These are phyloP conservation scores for Globisporangium perplexum DNA, from an alignment of 352 stramenopile species.

Conservation along the genomic window DNA sequence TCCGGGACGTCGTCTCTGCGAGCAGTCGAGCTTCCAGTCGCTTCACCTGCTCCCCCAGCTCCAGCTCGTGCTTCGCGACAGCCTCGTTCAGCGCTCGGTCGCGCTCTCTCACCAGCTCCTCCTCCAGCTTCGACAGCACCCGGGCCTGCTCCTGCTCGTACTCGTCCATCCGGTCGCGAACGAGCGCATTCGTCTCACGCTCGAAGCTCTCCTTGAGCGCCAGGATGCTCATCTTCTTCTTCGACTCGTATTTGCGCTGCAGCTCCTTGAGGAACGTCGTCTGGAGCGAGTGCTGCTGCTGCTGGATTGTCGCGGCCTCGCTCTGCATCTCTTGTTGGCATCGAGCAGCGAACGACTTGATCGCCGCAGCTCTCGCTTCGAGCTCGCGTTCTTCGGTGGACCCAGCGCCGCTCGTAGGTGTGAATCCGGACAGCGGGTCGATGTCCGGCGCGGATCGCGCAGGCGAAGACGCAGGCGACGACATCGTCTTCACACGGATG, in stretches of 20 bases:
- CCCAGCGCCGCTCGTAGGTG: conserved; percentile 7
- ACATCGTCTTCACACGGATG: conserved; percentile 1
- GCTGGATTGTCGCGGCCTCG: conserved; percentile 18
- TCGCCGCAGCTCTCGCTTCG: conserved; percentile 21
- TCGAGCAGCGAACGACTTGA: conserved; percentile 24
- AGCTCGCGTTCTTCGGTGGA: conserved; percentile 21
- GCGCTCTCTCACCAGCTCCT: conserved; percentile 24
- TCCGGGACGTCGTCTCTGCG: conserved; percentile 29
- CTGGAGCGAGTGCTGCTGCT: conserved; percentile 33
- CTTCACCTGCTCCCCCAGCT: conserved; percentile 29
- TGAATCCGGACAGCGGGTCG: not conserved
- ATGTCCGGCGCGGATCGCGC: not conserved
- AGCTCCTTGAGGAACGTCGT: conserved; percentile 38
- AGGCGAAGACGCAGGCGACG: not conserved
- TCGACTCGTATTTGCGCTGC: conserved; percentile 58
- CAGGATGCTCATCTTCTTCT: conserved; percentile 48
- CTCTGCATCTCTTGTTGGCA: conserved; percentile 37
- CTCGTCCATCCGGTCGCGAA: conserved; percentile 35
- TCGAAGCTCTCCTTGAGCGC: conserved; percentile 43
- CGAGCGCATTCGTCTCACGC: conserved; percentile 37
- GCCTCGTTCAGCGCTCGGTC: conserved; percentile 28
- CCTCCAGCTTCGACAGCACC: conserved; percentile 21
- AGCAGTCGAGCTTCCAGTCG: conserved; percentile 31
- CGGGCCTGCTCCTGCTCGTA: conserved; percentile 37
- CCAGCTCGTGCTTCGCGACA: conserved; percentile 26